Evolutionary conservation across 352 stramenopile genomes (phyloP).

Genomic region (Phytophthora macrochlamydospora): DNA sequence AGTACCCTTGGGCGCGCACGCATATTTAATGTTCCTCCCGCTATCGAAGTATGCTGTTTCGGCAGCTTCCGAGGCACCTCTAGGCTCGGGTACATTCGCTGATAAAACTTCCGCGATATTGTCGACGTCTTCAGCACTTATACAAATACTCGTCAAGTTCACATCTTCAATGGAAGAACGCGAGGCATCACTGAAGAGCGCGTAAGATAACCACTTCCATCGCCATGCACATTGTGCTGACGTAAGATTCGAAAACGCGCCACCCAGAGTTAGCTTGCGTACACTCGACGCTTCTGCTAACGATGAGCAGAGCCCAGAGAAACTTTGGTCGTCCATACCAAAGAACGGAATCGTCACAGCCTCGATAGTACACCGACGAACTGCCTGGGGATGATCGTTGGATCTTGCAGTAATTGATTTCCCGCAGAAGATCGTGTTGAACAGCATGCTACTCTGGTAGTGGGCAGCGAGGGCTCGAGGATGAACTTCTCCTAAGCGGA

Average conservation of each 20-base stretch:
- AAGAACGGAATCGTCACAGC: constrained; percentile 34
- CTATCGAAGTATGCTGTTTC: constrained; percentile 13
- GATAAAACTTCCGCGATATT: constrained; percentile 25
- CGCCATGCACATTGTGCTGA: constrained; percentile 22
- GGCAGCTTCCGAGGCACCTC: constrained; percentile 3
- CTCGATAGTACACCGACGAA: constrained; percentile 22
- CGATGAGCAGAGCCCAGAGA: constrained; percentile 27
- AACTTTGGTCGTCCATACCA: constrained; percentile 27
- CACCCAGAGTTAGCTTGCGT: constrained; percentile 25
- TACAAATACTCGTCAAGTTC: constrained; percentile 23
- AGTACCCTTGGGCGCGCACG: constrained; percentile 20
- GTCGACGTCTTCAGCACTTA: constrained; percentile 23
- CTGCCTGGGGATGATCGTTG: constrained; percentile 12
- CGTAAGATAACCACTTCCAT: constrained; percentile 36
- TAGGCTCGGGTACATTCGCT: constrained; percentile 24
- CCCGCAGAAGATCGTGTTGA: constrained; percentile 31
- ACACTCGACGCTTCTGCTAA: constrained; percentile 21
- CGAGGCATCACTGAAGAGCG: constrained; percentile 27
- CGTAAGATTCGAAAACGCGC: constrained; percentile 23
- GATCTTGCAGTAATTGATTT: constrained; percentile 15
- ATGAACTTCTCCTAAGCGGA: constrained; percentile 10
- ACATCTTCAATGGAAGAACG: constrained; percentile 35
- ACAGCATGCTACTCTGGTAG: constrained; percentile 22
- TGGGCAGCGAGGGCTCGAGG: constrained; percentile 13
- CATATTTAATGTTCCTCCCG: constrained; percentile 10